phyloP scores from a whole-genome alignment of 2,329 filamentous ascomycete species.

The Paecilomyces dactylethromorphus region DNA sequence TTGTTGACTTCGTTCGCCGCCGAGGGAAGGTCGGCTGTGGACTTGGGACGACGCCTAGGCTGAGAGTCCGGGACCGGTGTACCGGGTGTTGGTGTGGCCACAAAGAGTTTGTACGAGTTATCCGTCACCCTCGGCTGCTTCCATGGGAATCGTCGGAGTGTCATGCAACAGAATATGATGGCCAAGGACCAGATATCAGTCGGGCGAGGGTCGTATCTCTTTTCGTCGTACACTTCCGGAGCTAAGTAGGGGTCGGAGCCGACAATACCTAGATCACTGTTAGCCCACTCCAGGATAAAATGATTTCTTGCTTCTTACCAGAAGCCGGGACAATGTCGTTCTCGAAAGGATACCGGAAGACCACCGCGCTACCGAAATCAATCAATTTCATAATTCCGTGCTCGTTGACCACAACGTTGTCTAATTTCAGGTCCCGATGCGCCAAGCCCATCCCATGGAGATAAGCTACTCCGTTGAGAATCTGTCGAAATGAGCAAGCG shows the following conservation, averaged over 20 bases:
- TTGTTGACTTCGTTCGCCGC: slow-evolving; percentile 18
- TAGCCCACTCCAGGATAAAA: slow-evolving; percentile 6
- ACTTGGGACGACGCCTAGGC: slow-evolving; percentile 28
- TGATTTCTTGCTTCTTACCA: slow-evolving; percentile 50
- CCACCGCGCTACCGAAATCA: slow-evolving; percentile 94
- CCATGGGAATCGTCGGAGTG: slow-evolving; percentile 89
- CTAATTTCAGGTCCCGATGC: slow-evolving; percentile 90
- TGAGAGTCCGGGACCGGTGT: slow-evolving; percentile 38
- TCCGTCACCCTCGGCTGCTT: slow-evolving; percentile 87
- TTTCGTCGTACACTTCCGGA: slow-evolving; percentile 90
- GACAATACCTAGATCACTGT: slow-evolving; percentile 54
- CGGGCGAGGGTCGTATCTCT: slow-evolving; percentile 87
- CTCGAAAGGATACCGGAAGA: slow-evolving; percentile 97
- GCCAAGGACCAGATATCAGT: slow-evolving; percentile 97
- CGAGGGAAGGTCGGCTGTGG: slow-evolving; percentile 26
- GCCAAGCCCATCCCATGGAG: slow-evolving; percentile 91
- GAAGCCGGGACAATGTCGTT: slow-evolving; percentile 73
- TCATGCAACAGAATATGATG: slow-evolving; percentile 99
- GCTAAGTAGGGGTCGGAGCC: slow-evolving; percentile 94
- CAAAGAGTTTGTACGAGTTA: slow-evolving; percentile 91
- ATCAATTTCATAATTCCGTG: slow-evolving; percentile 99
- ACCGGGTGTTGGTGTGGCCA: slow-evolving; percentile 73
- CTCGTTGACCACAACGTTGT: slow-evolving; percentile 96
- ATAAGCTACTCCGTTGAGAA: slow-evolving; percentile 89
- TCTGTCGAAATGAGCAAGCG: slow-evolving; percentile 86